Percentiles rank a stretch among this genome's conserved stretches.
These are phyloP conservation scores for Phytopythium sindhum DNA, from an alignment of 352 stramenopile genomes.

Conservation along the genomic window DNA sequence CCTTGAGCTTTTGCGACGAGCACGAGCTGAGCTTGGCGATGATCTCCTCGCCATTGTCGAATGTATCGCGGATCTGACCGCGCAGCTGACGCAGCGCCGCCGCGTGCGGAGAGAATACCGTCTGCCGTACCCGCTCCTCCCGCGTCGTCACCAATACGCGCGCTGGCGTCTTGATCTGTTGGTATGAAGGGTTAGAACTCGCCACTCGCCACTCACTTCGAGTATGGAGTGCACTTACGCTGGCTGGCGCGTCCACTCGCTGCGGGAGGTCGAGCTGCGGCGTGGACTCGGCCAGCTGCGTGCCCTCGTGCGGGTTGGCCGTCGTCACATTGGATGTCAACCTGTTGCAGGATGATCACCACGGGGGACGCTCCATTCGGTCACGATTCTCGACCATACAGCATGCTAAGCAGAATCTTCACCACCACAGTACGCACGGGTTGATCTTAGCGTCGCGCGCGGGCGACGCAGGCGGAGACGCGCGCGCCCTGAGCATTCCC, in stretches of 20 bases:
- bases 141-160: constrained; percentile 44
- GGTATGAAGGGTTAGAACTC: background rate
- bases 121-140: constrained; percentile 71
- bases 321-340: constrained; percentile 57
- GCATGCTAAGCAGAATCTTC: background rate
- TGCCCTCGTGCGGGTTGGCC: constrained; percentile 55
- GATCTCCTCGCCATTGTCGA: constrained; percentile 46
- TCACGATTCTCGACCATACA: background rate
- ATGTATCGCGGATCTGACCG: constrained; percentile 36
- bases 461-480: constrained; percentile 51
- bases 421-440: background rate
- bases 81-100: constrained; percentile 49
- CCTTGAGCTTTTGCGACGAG: constrained; percentile 60
- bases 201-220: background rate
- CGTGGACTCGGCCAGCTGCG: constrained; percentile 66
- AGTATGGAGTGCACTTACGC: constrained; percentile 13
- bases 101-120: constrained; percentile 64
- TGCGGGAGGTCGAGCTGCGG: constrained; percentile 78
- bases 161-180: constrained; percentile 72
- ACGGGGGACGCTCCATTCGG: background rate
- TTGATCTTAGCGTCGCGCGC: constrained; percentile 14
- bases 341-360: constrained; percentile 10
- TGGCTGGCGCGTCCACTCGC: constrained; percentile 69
- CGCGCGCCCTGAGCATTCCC: constrained; percentile 11
- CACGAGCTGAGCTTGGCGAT: constrained; percentile 49